phyloP scores from a whole-genome alignment of 1,284 basidiomycete genomes.

The Sporisorium sorghi region DNA sequence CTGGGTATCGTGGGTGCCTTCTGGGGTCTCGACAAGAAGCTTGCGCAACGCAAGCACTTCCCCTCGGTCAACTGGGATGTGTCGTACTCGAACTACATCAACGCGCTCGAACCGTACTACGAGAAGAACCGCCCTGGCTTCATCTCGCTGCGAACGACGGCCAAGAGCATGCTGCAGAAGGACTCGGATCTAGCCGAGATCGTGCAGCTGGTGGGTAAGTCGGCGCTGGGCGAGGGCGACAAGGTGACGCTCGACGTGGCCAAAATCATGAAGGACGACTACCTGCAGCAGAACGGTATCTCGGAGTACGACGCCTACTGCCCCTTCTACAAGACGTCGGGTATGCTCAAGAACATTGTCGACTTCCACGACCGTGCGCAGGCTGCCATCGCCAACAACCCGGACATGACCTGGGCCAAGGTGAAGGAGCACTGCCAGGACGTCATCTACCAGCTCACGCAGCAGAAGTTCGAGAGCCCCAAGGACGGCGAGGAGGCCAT shows the following conservation, averaged over 20 bases:
- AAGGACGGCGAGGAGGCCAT: constrained; percentile 68
- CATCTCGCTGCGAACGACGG: constrained; percentile 87
- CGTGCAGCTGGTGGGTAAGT: constrained; percentile 98
- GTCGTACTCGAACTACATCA: constrained; percentile 98
- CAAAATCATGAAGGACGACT: constrained; percentile 93
- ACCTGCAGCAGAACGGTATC: constrained; percentile 98
- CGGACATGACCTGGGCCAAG: constrained; percentile 90
- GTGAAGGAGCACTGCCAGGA: constrained; percentile 89
- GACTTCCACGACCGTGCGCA: constrained; percentile 91
- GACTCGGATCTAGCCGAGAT: constrained; percentile 99
- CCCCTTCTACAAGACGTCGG: constrained; percentile 82
- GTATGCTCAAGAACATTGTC: constrained; percentile 95
- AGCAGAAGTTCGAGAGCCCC: constrained; percentile 93
- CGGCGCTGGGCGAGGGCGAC: constrained; percentile 94
- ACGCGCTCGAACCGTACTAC: constrained; percentile 93
- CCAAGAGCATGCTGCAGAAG: constrained; percentile 97
- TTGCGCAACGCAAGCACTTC: constrained; percentile 97
- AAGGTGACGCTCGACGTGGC: constrained; percentile 99
- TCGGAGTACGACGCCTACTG: constrained; percentile 97
- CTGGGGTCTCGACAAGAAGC: constrained; percentile 80
- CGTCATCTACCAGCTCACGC: constrained; percentile 92
- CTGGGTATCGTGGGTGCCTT: constrained; percentile 99
- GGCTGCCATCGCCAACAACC: constrained; percentile 78
- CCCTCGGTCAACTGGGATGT: constrained; percentile 99
- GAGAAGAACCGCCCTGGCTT: constrained; percentile 89